phyloP scores from a whole-genome alignment of 2,329 filamentous ascomycete genomes.

The Aspergillus terreus region DNA sequence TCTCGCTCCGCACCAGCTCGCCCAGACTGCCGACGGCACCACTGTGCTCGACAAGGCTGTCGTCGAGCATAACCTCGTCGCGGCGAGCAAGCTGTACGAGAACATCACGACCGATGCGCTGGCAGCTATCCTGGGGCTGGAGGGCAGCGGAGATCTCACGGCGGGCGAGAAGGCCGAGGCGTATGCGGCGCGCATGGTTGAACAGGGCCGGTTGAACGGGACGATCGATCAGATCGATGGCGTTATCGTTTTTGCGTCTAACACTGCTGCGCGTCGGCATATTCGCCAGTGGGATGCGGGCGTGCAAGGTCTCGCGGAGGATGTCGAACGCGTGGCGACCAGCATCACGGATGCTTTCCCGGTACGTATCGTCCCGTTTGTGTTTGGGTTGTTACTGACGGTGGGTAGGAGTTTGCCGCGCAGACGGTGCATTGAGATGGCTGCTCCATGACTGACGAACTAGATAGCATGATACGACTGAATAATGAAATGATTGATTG shows the following conservation, averaged over 20 bases:
- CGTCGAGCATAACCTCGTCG: constrained; percentile 91
- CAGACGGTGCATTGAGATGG: constrained; percentile 32
- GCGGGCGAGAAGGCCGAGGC: constrained; percentile 75
- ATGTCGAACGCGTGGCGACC: constrained; percentile 82
- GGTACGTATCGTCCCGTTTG: constrained; percentile 41
- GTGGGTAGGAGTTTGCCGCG: constrained; percentile 26
- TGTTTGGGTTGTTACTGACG: neutral
- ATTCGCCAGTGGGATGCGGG: constrained; percentile 86
- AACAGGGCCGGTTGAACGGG: constrained; percentile 82
- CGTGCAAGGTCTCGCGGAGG: constrained; percentile 79
- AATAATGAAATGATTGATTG: too few relatives aligned
- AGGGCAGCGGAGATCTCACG: constrained; percentile 43
- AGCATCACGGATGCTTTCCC: constrained; percentile 78
- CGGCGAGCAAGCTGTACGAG: constrained; percentile 72
- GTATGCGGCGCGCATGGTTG: constrained; percentile 92
- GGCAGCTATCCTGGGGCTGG: constrained; percentile 71
- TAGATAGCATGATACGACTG: neutral
- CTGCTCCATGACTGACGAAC: constrained; percentile 12
- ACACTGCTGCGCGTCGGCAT: constrained; percentile 66
- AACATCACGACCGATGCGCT: constrained; percentile 76
- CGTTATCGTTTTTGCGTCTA: constrained; percentile 76
- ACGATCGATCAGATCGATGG: constrained; percentile 92
- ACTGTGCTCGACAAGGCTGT: constrained; percentile 92
- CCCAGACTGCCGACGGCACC: constrained; percentile 81
- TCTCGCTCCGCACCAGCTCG: constrained; percentile 82